Base-by-base conservation (phyloP, 2,329 filamentous ascomycete species). In the Proliferodiscus dingleyae region DNA sequence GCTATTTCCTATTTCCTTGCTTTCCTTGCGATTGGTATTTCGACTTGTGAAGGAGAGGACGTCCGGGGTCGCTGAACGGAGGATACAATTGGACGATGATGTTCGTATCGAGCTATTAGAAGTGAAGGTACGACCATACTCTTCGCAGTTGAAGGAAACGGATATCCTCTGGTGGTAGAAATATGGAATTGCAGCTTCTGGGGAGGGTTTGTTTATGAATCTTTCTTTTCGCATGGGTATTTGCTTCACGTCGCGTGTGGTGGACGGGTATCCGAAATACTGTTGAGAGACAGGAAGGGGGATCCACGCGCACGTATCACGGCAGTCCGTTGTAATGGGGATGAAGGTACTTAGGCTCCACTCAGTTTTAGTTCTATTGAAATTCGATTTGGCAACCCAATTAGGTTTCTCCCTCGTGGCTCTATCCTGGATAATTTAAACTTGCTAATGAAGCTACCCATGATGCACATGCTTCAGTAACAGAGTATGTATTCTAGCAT, bases 181-280 rank as follows among this genome's bases (percentile, higher is more conserved):
- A 52, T 43, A 46, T 47, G 53, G 53, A 52, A 52, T 38, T 40
- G 51, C 59, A 51, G 60, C 58, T 60, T 57, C 58, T 60, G 60
- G 59, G 60, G 60, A 60, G 58, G 60, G 56, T 55, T 54, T 51
- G 44, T 47, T 49, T 57, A 39, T 28, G 38, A 37, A 34, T 53
- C 33, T 46, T 57, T 56, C 45, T 43, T 38, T 46, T 46, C 50
- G 36, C 34, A 40, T 33, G 41, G 39, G 37, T 37, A 49, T 57
- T 56, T 47, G 41, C 40, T 46, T 46, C 49, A 24, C 37, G 36
- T 43, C 48, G 44, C 38, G 44, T 37, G 33, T 46, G 44, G 24
- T 37, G 32, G 44, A 36, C 21, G 18, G 30, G 24, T 8, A 19
- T 16, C n/a, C n/a, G n/a, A 18, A 10, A 18, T 36, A 21, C 5